Evolutionary conservation across 2,329 filamentous ascomycete genomes (phyloP), one percentile per base, ranked within the genome.

Genomic region (Xylaria sp.): DNA sequence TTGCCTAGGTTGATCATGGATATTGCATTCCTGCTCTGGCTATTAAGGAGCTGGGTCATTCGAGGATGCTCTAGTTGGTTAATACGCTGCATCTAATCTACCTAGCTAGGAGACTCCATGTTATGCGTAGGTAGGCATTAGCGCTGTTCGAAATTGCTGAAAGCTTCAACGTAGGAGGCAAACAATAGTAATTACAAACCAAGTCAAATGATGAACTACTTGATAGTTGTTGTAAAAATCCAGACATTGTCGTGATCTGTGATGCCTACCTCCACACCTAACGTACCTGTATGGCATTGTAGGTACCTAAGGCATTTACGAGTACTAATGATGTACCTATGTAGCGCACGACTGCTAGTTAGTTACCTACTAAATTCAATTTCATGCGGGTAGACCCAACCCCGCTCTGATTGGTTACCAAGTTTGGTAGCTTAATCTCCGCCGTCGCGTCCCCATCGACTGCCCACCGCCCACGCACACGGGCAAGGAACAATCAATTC

Each of bases 351-450:
- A 48, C 47, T 48, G 9, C 50, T 27, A 27, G 2, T n/a, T n/a
- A n/a, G n/a, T n/a, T n/a, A n/a, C 24, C 4, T 21, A n/a, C 47
- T 2, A 24, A 5, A 50, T 50, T 32, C 19, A 53, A 39, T 24
- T 56, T 50, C 3, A 36, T 47, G 64, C 53, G 30, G 39, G 14
- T 6, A 61, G 19, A 3, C 19, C 34, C 8, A 24, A 45, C 11
- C 7, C 19, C 12, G 21, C 21, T 56, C 54, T 64, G 57, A 67
- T 69, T 69, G 67, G 67, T 11, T 64, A 64, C 54, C 56, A 14
- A 65, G n/a, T 32, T 47, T 24, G 27, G 36, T 30, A 5, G 27
- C 11, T 19, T n/a, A 61, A 61, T 61, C 62, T 61, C 60, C 56
- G 32, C 64, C 32, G 61, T 69, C 67, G 67, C 67, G 67, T 60